These are phyloP conservation scores for Phyllostachys edulis DNA, from an alignment of 176 grass and related monocot species.

Conservation along the genomic window DNA sequence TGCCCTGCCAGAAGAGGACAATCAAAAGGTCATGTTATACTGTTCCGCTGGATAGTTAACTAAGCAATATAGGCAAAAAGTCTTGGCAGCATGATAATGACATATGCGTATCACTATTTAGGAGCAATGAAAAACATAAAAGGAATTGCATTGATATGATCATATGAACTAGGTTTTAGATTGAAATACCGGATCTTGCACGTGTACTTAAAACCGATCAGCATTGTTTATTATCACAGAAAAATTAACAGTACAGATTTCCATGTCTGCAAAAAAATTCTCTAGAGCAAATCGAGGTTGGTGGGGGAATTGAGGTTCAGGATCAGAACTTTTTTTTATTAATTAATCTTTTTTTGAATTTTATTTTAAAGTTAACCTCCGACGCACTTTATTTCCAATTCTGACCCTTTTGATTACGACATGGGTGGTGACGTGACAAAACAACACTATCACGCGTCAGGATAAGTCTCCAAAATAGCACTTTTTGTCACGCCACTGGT, in stretches of 20 bases:
- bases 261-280: not conserved
- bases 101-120: not conserved
- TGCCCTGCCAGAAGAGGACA: conserved; percentile 47
- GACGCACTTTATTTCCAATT: too few species aligned
- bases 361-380: too few species aligned
- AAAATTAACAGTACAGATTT: not conserved
- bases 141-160: not conserved
- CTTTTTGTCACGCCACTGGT: too few species aligned
- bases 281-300: not conserved
- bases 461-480: too few species aligned
- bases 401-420: too few species aligned
- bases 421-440: too few species aligned
- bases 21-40: not conserved
- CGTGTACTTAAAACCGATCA: not conserved
- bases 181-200: not conserved
- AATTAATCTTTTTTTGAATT: too few species aligned
- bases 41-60: not conserved
- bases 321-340: too few species aligned
- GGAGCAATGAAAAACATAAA: not conserved
- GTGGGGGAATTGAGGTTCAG: conserved; percentile 17
- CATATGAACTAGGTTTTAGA: not conserved
- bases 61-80: conserved; percentile 3
- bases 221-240: not conserved
- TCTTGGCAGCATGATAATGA: conserved; percentile 14
- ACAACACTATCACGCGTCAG: too few species aligned